Conservation (phyloP, 495 filamentous ascomycete species). For the Rusavskia elegans region DNA sequence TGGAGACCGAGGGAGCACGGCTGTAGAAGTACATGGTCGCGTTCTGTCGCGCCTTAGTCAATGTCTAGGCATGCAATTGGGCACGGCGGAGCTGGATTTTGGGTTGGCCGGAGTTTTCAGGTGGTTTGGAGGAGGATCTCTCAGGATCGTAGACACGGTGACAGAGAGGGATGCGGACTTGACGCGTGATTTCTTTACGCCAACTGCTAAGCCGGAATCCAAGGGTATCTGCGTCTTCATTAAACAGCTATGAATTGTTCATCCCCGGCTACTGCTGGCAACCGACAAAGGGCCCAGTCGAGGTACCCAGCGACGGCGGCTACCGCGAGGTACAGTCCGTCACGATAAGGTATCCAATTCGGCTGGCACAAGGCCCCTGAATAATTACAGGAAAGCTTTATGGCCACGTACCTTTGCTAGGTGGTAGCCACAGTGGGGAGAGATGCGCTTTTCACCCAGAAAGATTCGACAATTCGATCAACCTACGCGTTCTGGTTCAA, state of each 20-base stretch:
- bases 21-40: slow-evolving; percentile 8
- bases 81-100: not conserved
- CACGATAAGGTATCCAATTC: too few species aligned
- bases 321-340: too few species aligned
- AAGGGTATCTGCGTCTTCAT: not conserved
- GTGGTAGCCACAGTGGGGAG: too few species aligned
- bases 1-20: slow-evolving; percentile 11
- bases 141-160: not conserved
- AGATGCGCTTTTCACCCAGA: too few species aligned
- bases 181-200: slow-evolving; percentile 1
- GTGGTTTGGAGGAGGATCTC: not conserved
- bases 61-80: slow-evolving; percentile 9
- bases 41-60: slow-evolving; percentile 6
- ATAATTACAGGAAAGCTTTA: too few species aligned
- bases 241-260: not conserved
- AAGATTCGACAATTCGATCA: too few species aligned
- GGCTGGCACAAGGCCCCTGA: too few species aligned
- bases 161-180: not conserved
- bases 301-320: too few species aligned
- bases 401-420: too few species aligned
- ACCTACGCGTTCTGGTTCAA: too few species aligned
- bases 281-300: too few species aligned
- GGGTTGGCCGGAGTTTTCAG: not conserved
- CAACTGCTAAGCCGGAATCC: not conserved
- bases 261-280: too few species aligned